Evolutionary conservation across 2,329 filamentous ascomycete species (phyloP).

Genomic region (Neonectria punicea): DNA sequence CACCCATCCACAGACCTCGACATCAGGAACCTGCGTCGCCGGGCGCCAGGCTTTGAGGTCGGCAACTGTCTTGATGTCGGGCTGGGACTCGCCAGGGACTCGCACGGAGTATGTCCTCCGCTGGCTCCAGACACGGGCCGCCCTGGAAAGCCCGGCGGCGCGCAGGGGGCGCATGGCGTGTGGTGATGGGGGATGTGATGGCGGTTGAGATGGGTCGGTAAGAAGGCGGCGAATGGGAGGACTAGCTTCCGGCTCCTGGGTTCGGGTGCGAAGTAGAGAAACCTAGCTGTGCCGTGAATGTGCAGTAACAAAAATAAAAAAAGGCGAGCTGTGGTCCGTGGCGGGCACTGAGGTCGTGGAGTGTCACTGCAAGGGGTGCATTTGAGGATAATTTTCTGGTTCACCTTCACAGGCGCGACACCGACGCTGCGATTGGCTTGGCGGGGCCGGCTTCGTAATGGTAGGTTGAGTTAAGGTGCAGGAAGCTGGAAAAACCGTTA

Average conservation of each 20-base stretch:
- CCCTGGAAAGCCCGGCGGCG: slow-evolving; percentile 22
- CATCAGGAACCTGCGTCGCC: slow-evolving; percentile 54
- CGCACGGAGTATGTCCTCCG: slow-evolving; percentile 49
- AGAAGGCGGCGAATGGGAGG: background rate
- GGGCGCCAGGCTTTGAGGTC: slow-evolving; percentile 66
- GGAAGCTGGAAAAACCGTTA: slow-evolving; percentile 28
- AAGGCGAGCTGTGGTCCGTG: background rate
- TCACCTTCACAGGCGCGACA: background rate
- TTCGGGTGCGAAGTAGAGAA: background rate
- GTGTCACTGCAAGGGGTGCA: slow-evolving; percentile 11
- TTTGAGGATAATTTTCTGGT: slow-evolving; percentile 3
- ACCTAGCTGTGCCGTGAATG: background rate
- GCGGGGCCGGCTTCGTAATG: background rate
- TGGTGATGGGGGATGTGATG: slow-evolving; percentile 15
- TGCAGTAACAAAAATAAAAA: background rate
- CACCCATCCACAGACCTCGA: slow-evolving; percentile 81
- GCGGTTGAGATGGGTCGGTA: background rate
- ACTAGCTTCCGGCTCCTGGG: background rate
- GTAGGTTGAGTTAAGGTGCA: slow-evolving; percentile 16
- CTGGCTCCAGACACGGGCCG: slow-evolving; percentile 14
- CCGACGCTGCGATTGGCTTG: slow-evolving; percentile 6
- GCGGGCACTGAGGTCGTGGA: slow-evolving; percentile 1
- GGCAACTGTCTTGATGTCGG: slow-evolving; percentile 60
- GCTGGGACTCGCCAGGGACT: slow-evolving; percentile 41
- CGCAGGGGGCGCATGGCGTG: slow-evolving; percentile 38